A percentile compares a stretch with the other conserved stretches of the same genome.
Conservation (phyloP, 2,329 filamentous ascomycete genomes). For the Nothophoma quercina region DNA sequence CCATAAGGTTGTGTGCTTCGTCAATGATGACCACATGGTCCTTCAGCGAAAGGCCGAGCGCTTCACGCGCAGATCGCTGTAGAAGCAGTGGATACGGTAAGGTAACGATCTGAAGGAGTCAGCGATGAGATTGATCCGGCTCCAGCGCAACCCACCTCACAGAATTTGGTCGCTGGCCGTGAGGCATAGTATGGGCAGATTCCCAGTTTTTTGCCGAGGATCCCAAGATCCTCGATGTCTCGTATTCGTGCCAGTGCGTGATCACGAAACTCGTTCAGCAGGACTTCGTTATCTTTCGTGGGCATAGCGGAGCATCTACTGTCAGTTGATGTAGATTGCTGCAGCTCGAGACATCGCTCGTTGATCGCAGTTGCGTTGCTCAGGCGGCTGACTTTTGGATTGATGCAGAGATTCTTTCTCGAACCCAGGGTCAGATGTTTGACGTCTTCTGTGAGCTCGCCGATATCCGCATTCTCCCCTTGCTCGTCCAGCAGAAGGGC, state of each 20-base stretch:
- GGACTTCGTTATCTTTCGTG: conserved; percentile 74
- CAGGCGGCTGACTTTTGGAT: conserved; percentile 77
- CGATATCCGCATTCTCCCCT: conserved; percentile 19
- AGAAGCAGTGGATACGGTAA: conserved; percentile 90
- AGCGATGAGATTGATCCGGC: no score
- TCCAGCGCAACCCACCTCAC: conserved; percentile 68
- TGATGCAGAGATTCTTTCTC: conserved; percentile 88
- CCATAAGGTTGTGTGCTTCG: conserved; percentile 97
- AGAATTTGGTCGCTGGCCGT: conserved; percentile 77
- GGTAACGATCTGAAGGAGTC: conserved; percentile 73
- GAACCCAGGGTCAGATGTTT: conserved; percentile 87
- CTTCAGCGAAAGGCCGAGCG: conserved; percentile 84
- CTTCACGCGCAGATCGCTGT: conserved; percentile 86
- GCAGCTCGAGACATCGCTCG: conserved; percentile 88
- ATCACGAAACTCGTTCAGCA: conserved; percentile 84
- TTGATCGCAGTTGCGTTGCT: conserved; percentile 82
- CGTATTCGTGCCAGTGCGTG: conserved; percentile 82
- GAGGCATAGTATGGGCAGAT: conserved; percentile 98
- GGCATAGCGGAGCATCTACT: conserved; percentile 80
- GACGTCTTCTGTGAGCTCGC: conserved; percentile 64
- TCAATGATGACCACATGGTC: conserved; percentile 94
- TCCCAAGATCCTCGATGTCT: conserved; percentile 90
- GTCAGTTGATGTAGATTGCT: conserved; percentile 70
- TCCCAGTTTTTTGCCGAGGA: conserved; percentile 77
- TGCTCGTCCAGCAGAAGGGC: conserved; percentile 59